Evolutionary conservation across 768 basidiomycete genomes (phyloP), one percentile per base, ranked within the genome.

Genomic region (Auriculariales sp.): DNA sequence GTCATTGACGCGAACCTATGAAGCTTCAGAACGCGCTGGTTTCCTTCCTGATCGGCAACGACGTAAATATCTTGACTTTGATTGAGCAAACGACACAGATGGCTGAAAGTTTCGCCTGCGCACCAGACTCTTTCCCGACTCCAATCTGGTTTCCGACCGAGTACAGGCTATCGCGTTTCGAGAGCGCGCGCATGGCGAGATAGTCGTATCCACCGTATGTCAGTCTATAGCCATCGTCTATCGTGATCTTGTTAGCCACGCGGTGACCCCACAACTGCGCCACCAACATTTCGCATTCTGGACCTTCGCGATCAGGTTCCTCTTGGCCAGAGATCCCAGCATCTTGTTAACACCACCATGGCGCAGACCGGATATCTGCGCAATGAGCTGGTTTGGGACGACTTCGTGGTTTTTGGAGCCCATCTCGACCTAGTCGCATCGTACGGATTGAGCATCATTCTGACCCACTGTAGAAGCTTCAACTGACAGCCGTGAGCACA

Each of bases 171-270:
- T 90, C 88, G 49, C 94, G 70, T 62, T 92, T 91, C 1, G 88
- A 91, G 62, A 98, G 69, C 2, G 95, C 85, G 29, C 91, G 77
- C 72, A 98, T 86, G 22, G 95, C 90, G 24, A 99, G 74, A 62
- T 81, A 98, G 58, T 99, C 95, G 55, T 95, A 92, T n/a, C 95
- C 95, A 30, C 95, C 95, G 61, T 99, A 99, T 3, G 95, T 98
- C 55, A 99, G 62, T 35, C 95, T 77, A 64, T 94, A 98, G 14
- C 95, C 95, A 57, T 99, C 95, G 64, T 99, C 94, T 98, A 52
- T 56, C 5, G n/a, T n/a, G n/a, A n/a, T n/a, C n/a, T n/a, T n/a
- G n/a, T n/a, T n/a, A n/a, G n/a, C n/a, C n/a, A n/a, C n/a, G n/a
- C n/a, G n/a, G n/a, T n/a, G n/a, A n/a, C n/a, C n/a, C n/a, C n/a